Conservation (phyloP, 2,329 filamentous ascomycete species). For the Trichoderma lentiforme region DNA sequence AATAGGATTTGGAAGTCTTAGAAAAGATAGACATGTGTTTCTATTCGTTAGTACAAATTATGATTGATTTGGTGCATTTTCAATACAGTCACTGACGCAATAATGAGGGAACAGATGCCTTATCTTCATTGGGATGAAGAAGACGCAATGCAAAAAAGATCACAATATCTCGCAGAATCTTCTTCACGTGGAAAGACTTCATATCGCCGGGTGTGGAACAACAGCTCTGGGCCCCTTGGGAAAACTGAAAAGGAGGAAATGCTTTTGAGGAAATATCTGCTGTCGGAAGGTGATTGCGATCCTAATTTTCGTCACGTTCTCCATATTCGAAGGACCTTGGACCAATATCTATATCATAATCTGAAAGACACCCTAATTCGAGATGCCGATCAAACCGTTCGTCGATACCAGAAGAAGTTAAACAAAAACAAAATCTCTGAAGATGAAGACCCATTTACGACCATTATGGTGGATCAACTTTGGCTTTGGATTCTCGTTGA, state of each 20-base stretch:
- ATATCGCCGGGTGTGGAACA: no score
- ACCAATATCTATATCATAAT: background rate
- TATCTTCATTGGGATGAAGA: background rate
- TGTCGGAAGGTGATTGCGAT: accelerated
- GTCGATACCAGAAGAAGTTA: background rate
- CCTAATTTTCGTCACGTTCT: background rate
- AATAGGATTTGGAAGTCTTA: background rate
- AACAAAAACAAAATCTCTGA: background rate
- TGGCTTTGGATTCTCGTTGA: background rate
- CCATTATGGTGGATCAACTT: background rate
- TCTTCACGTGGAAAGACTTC: background rate
- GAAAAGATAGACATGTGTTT: background rate
- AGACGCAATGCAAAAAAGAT: background rate
- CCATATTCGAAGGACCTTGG: background rate
- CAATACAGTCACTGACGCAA: background rate
- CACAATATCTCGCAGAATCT: background rate
- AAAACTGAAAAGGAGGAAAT: background rate
- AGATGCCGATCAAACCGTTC: background rate
- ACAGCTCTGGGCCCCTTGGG: no score
- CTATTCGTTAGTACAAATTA: background rate
- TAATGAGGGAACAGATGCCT: background rate
- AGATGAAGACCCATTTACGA: background rate
- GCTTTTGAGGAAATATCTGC: background rate
- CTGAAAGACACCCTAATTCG: background rate
- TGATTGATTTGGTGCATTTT: no score